These are phyloP conservation scores for Leonotis leonurus DNA, from an alignment of 257 asterid species.

Conservation along the genomic window DNA sequence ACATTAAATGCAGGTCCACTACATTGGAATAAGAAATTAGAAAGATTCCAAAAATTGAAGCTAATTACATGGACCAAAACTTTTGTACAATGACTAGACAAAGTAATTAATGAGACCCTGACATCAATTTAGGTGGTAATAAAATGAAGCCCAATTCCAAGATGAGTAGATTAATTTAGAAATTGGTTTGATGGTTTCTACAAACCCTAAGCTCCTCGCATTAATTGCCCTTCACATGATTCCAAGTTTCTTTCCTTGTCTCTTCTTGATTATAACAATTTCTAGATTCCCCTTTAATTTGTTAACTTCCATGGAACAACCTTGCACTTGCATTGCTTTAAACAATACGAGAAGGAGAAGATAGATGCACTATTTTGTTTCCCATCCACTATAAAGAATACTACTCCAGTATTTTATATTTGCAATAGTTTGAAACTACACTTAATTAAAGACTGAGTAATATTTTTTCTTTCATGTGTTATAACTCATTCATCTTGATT, in stretches of 20 bases:
- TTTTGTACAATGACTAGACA: constrained; percentile 16
- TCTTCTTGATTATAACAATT: constrained; percentile 23
- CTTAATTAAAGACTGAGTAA: no score
- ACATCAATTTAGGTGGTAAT: constrained; percentile 7
- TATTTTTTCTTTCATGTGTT: not conserved
- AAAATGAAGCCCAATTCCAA: constrained; percentile 19
- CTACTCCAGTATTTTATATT: no score
- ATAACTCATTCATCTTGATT: not conserved
- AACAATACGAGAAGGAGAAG: not conserved
- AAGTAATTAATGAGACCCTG: constrained; percentile 24
- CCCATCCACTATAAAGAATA: no score
- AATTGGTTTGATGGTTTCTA: constrained; percentile 16
- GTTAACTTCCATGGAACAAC: constrained; percentile 12
- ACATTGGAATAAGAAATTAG: constrained; percentile 16
- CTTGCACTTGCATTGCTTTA: not conserved
- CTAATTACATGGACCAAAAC: constrained; percentile 26
- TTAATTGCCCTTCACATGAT: constrained; percentile 37
- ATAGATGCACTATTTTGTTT: no score
- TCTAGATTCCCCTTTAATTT: constrained; percentile 14
- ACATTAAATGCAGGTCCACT: constrained; percentile 20
- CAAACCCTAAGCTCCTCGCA: constrained; percentile 34
- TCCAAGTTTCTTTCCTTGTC: constrained; percentile 30
- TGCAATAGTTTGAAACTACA: no score
- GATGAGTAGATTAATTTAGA: constrained; percentile 10
- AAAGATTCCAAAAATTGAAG: constrained; percentile 20